Evolutionary conservation across 805 yeast genomes (phyloP).

Genomic region (Sugiyamaella floridensis): DNA sequence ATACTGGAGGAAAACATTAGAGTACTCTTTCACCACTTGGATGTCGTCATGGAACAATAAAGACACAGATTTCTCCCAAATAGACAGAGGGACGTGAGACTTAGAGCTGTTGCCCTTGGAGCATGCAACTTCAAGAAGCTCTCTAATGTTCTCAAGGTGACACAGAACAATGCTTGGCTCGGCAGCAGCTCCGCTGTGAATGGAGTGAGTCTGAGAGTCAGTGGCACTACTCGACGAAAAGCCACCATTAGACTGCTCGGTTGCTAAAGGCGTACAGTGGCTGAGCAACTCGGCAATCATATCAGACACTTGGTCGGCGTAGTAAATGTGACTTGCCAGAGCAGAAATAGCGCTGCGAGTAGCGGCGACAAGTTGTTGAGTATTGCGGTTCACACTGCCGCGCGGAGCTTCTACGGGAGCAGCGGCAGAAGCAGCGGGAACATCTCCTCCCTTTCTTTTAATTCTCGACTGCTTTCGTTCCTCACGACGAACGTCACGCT

Average conservation of each 20-base stretch:
- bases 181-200: neutral
- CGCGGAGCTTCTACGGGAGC: neutral
- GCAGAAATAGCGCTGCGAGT: slow-evolving; percentile 58
- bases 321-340: slow-evolving; percentile 70
- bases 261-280: slow-evolving; percentile 3
- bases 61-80: slow-evolving; percentile 30
- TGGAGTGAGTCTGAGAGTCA: neutral
- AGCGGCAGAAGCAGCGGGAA: neutral
- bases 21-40: slow-evolving; percentile 21
- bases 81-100: slow-evolving; percentile 14
- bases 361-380: slow-evolving; percentile 32
- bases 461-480: neutral
- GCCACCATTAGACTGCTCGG: neutral
- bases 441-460: slow-evolving; percentile 11
- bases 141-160: slow-evolving; percentile 22
- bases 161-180: slow-evolving; percentile 11
- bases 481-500: neutral
- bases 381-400: slow-evolving; percentile 1
- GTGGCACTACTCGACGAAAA: neutral
- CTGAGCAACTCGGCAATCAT: slow-evolving; percentile 58
- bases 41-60: slow-evolving; percentile 19
- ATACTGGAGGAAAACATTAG: slow-evolving; percentile 20
- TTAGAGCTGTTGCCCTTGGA: slow-evolving; percentile 2
- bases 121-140: slow-evolving; percentile 15
- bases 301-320: slow-evolving; percentile 80